Conservation (phyloP, 805 yeast species). For the Sugiyamaella valdiviana region DNA sequence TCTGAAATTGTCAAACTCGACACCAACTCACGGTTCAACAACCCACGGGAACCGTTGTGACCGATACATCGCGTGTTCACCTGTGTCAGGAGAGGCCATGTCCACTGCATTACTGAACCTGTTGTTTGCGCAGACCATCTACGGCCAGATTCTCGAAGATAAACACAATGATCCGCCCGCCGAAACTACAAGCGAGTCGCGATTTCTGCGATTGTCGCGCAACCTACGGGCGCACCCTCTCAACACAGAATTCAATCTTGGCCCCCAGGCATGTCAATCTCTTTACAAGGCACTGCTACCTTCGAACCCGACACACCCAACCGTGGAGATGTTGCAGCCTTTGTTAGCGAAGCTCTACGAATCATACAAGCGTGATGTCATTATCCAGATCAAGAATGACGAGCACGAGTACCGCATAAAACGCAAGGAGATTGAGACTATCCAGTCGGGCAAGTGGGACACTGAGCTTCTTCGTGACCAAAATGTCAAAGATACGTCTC, state of each 20-base stretch:
- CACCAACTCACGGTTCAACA: no score
- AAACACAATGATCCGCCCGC: slow-evolving; percentile 1
- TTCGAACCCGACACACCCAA: slow-evolving; percentile 13
- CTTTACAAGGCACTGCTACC: slow-evolving; percentile 22
- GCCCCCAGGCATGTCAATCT: slow-evolving; percentile 22
- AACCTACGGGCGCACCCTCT: slow-evolving; percentile 21
- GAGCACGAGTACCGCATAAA: slow-evolving; percentile 35
- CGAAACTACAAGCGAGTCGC: slow-evolving; percentile 3
- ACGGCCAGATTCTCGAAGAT: slow-evolving; percentile 16
- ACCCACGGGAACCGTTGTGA: no score
- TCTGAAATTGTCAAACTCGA: no score
- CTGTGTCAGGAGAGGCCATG: slow-evolving; percentile 9
- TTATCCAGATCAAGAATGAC: slow-evolving; percentile 24
- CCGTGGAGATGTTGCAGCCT: slow-evolving; percentile 19
- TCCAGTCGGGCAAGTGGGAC: slow-evolving; percentile 39
- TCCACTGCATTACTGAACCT: slow-evolving; percentile 23
- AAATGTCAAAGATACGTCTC: slow-evolving; percentile 9
- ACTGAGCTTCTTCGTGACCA: slow-evolving; percentile 28
- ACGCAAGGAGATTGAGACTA: slow-evolving; percentile 36
- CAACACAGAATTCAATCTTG: slow-evolving; percentile 20
- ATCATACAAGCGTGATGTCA: slow-evolving; percentile 21
- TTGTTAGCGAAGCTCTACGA: slow-evolving; percentile 20
- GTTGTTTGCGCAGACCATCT: slow-evolving; percentile 25
- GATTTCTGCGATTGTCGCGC: slow-evolving; percentile 15
- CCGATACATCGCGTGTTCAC: no score